Percentiles rank a stretch among this genome's conserved stretches.
phyloP scores from a whole-genome alignment of 2,329 filamentous ascomycete genomes.

The Ilyonectria destructans region DNA sequence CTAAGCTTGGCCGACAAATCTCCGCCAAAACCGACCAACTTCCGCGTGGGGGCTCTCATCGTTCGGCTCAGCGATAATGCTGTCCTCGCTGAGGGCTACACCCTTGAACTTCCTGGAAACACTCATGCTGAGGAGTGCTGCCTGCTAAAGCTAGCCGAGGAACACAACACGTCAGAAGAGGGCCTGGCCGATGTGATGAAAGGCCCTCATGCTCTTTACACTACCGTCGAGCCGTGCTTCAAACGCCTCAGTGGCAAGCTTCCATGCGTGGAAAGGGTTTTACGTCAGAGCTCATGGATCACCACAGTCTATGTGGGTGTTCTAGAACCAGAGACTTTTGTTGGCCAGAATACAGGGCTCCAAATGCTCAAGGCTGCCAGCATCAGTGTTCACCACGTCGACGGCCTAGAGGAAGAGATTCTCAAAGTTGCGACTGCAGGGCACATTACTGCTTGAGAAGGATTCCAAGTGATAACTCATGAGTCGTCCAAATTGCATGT shows the following conservation, averaged over 20 bases:
- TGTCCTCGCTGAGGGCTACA: slow-evolving; percentile 88
- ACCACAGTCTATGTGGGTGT: slow-evolving; percentile 89
- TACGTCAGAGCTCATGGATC: slow-evolving; percentile 75
- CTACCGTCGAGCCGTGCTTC: slow-evolving; percentile 92
- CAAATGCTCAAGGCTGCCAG: slow-evolving; percentile 80
- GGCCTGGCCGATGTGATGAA: slow-evolving; percentile 62
- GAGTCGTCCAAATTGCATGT: not conserved
- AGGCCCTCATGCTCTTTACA: slow-evolving; percentile 76
- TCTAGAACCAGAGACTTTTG: slow-evolving; percentile 91
- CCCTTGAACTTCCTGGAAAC: slow-evolving; percentile 91
- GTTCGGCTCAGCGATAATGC: slow-evolving; percentile 71
- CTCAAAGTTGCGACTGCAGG: slow-evolving; percentile 87
- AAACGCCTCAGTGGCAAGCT: slow-evolving; percentile 81
- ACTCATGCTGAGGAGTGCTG: slow-evolving; percentile 98
- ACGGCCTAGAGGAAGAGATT: slow-evolving; percentile 86
- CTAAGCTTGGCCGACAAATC: slow-evolving; percentile 85
- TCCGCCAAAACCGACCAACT: slow-evolving; percentile 91
- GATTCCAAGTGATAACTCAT: not conserved
- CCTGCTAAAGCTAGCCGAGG: slow-evolving; percentile 78
- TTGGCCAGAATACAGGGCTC: slow-evolving; percentile 84
- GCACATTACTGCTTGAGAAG: slow-evolving; percentile 63
- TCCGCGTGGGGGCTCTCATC: slow-evolving; percentile 93
- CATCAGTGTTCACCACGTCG: slow-evolving; percentile 80
- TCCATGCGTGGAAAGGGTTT: slow-evolving; percentile 85
- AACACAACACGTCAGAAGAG: slow-evolving; percentile 68